phyloP scores from a whole-genome alignment of 2,329 filamentous ascomycete genomes.

The Metarhizium rileyi region DNA sequence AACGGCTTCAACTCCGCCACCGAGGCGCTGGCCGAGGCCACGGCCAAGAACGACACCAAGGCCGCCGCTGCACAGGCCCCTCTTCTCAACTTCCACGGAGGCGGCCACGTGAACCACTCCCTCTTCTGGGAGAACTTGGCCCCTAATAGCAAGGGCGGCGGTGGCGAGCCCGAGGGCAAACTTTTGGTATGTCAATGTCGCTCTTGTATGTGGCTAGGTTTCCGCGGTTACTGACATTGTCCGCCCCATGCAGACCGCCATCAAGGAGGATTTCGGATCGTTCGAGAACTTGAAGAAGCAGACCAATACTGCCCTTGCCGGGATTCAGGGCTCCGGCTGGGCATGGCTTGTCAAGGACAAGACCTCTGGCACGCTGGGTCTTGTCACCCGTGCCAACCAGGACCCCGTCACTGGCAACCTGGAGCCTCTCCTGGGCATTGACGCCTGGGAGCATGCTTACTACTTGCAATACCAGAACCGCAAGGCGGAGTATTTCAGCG shows the following conservation, averaged over 20 bases:
- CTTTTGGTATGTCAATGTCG: slow-evolving; percentile 38
- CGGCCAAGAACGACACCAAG: slow-evolving; percentile 49
- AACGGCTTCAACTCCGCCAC: slow-evolving; percentile 75
- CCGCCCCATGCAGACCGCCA: slow-evolving; percentile 35
- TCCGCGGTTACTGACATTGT: neutral
- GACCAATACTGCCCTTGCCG: slow-evolving; percentile 59
- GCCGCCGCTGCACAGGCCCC: slow-evolving; percentile 41
- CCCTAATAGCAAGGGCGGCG: slow-evolving; percentile 51
- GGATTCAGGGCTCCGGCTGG: slow-evolving; percentile 82
- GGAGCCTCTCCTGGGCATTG: slow-evolving; percentile 75
- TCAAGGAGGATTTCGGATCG: slow-evolving; percentile 58
- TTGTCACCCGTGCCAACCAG: slow-evolving; percentile 74
- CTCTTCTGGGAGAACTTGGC: slow-evolving; percentile 80
- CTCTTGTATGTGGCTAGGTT: neutral
- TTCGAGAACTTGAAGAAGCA: slow-evolving; percentile 55
- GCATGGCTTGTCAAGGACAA: slow-evolving; percentile 76
- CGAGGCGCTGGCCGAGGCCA: slow-evolving; percentile 59
- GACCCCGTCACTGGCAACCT: slow-evolving; percentile 80
- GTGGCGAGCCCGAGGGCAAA: slow-evolving; percentile 50
- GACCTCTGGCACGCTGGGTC: slow-evolving; percentile 47
- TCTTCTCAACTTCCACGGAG: slow-evolving; percentile 68
- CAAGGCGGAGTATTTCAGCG: slow-evolving; percentile 91
- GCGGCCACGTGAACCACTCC: slow-evolving; percentile 78
- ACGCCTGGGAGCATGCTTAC: slow-evolving; percentile 95
- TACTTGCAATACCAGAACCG: slow-evolving; percentile 95